Percentiles rank a stretch among this genome's conserved stretches.
These are phyloP conservation scores for Termitomyces sp. DNA, from an alignment of 768 basidiomycete genomes.

Conservation along the genomic window DNA sequence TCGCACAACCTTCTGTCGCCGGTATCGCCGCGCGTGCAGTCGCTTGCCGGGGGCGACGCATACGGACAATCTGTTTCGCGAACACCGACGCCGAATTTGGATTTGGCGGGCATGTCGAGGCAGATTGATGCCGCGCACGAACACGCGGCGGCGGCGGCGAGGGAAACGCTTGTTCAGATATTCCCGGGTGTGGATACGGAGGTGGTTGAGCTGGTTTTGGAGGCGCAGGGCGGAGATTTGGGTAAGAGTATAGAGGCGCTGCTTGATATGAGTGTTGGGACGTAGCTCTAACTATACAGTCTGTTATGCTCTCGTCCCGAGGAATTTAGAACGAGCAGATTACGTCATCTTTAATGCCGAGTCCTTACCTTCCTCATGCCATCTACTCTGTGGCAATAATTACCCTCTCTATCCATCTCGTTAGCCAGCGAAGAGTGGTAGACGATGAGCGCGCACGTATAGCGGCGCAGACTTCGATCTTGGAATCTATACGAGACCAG, in stretches of 20 bases:
- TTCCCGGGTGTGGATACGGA: slow-evolving; percentile 83
- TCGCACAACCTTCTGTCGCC: slow-evolving; percentile 35
- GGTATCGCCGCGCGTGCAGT: slow-evolving; percentile 43
- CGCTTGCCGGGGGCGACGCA: slow-evolving; percentile 33
- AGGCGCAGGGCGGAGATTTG: slow-evolving; percentile 85
- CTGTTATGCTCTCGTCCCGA: background rate
- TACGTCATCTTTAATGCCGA: slow-evolving; percentile 19
- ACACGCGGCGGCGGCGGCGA: slow-evolving; percentile 65
- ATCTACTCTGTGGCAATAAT: slow-evolving; percentile 63
- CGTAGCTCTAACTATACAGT: slow-evolving; percentile 14
- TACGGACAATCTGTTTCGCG: slow-evolving; percentile 45
- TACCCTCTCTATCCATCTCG: slow-evolving; percentile 65
- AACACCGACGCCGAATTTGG: slow-evolving; percentile 67
- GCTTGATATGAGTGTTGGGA: slow-evolving; percentile 64
- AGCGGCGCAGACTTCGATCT: slow-evolving; percentile 57
- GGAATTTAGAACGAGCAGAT: slow-evolving; percentile 3
- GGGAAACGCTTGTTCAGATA: slow-evolving; percentile 80
- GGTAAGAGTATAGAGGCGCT: slow-evolving; percentile 86
- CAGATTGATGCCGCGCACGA: slow-evolving; percentile 79
- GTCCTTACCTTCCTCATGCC: slow-evolving; percentile 56
- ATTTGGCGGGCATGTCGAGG: slow-evolving; percentile 64
- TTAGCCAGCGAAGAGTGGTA: slow-evolving; percentile 45
- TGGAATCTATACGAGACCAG: slow-evolving; percentile 54
- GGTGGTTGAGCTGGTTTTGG: slow-evolving; percentile 84
- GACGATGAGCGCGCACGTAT: slow-evolving; percentile 52